phyloP scores from a whole-genome alignment of 306 rosid genomes.

The Inga leiocalycina region DNA sequence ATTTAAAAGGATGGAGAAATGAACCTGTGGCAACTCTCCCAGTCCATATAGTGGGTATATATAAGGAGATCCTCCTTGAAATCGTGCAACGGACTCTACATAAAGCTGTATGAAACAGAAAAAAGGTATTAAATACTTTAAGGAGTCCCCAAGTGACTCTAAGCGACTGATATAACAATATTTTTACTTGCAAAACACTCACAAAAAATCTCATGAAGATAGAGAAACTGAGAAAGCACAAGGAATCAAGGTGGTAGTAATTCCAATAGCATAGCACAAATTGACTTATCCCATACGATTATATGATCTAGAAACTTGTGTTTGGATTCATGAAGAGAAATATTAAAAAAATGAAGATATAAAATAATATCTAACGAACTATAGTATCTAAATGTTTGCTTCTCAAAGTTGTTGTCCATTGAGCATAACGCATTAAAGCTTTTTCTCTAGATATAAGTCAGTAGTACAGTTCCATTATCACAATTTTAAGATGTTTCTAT shows the following conservation, averaged over 20 bases:
- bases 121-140: not conserved
- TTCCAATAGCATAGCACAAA: not conserved
- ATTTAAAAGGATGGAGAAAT: slow-evolving; percentile 27
- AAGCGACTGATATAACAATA: not conserved
- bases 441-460: too few species aligned
- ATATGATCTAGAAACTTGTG: too few species aligned
- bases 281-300: too few species aligned
- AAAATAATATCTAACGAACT: too few species aligned
- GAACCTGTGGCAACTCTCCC: slow-evolving; percentile 85
- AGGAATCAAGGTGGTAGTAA: slow-evolving; percentile 9
- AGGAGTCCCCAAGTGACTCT: slow-evolving; percentile 1
- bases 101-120: slow-evolving; percentile 44
- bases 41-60: slow-evolving; percentile 85
- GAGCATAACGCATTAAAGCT: too few species aligned
- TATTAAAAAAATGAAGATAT: too few species aligned
- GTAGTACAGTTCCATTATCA: too few species aligned
- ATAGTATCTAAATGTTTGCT: too few species aligned
- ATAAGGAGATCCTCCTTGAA: slow-evolving; percentile 89
- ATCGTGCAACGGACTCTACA: slow-evolving; percentile 86
- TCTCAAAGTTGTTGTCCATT: too few species aligned
- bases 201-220: not conserved
- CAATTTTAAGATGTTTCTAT: too few species aligned
- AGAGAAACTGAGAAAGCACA: not conserved
- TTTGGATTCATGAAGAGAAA: too few species aligned
- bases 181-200: not conserved